These are phyloP conservation scores for Aspergillus sp. DNA, from an alignment of 2,329 filamentous ascomycete genomes.

Conservation along the genomic window DNA sequence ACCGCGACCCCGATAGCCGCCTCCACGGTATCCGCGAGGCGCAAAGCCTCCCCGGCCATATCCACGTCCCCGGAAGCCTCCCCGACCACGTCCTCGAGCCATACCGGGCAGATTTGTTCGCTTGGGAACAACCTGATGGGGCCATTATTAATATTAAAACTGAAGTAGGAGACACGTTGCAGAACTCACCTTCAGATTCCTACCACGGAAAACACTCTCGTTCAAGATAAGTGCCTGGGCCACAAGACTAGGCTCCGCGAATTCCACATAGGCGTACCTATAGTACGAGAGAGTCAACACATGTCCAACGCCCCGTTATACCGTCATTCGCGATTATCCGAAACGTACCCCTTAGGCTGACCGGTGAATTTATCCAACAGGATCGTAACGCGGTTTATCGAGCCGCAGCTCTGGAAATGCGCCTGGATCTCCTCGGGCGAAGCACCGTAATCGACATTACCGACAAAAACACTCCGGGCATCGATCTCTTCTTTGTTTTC, in stretches of 20 bases:
- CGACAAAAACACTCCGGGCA: constrained; percentile 91
- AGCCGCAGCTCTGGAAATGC: constrained; percentile 94
- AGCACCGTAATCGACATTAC: constrained; percentile 96
- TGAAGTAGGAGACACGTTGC: background rate
- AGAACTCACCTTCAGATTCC: constrained; percentile 77
- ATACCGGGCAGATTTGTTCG: constrained; percentile 95
- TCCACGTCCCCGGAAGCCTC: constrained; percentile 48
- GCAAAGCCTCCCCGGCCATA: constrained; percentile 40
- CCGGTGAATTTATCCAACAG: constrained; percentile 96
- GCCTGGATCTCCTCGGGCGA: constrained; percentile 97
- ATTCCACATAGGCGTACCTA: constrained; percentile 98
- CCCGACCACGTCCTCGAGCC: constrained; percentile 61
- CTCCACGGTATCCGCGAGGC: constrained; percentile 54
- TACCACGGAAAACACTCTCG: constrained; percentile 89
- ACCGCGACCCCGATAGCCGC: constrained; percentile 43
- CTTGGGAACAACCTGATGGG: constrained; percentile 70
- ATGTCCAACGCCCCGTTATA: background rate
- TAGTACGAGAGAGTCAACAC: constrained; percentile 19
- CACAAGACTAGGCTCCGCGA: constrained; percentile 86
- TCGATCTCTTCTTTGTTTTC: constrained; percentile 97
- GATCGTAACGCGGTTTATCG: constrained; percentile 97
- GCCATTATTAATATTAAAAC: background rate
- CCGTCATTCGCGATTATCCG: background rate
- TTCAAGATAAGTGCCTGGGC: constrained; percentile 91
- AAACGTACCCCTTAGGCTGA: constrained; percentile 91